Conservation (phyloP, 2,329 filamentous ascomycete species). For the Fusarium bactridioides region DNA sequence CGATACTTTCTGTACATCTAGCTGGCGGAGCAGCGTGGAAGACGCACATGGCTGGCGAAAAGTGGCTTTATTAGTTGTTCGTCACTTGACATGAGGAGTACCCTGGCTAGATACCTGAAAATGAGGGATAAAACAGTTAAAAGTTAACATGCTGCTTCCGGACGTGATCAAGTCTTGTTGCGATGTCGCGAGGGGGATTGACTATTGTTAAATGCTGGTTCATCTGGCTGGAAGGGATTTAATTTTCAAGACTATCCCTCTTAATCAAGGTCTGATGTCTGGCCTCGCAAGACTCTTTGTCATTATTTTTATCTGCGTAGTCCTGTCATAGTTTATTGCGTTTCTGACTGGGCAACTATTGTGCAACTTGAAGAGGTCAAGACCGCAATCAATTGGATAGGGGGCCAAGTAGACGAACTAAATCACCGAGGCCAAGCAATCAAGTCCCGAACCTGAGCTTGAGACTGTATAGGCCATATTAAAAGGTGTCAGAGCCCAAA, state of each 20-base stretch:
- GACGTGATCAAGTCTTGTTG: background rate
- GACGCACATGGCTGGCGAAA: slow-evolving; percentile 26
- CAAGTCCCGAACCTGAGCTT: background rate
- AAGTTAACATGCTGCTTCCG: slow-evolving; percentile 32
- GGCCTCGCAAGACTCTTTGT: background rate
- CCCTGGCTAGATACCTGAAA: slow-evolving; percentile 39
- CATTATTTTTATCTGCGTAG: slow-evolving; percentile 17
- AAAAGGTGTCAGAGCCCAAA: background rate
- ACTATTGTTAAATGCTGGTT: background rate
- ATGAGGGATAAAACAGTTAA: slow-evolving; percentile 43
- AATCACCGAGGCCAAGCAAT: background rate
- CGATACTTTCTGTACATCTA: slow-evolving; percentile 41
- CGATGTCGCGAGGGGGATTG: background rate
- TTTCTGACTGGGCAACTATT: slow-evolving; percentile 32
- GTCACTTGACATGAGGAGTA: slow-evolving; percentile 27
- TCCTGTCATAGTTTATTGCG: slow-evolving; percentile 14
- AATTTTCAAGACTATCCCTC: background rate
- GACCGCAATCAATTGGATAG: slow-evolving; percentile 3
- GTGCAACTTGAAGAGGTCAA: slow-evolving; percentile 12
- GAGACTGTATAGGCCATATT: slow-evolving; percentile 10
- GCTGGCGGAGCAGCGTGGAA: slow-evolving; percentile 27
- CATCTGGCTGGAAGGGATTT: too few species aligned
- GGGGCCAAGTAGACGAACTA: background rate
- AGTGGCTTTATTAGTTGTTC: slow-evolving; percentile 38
- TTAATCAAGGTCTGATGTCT: background rate